phyloP scores from a whole-genome alignment of 1,284 basidiomycete genomes.

The Naganishia cerealis region DNA sequence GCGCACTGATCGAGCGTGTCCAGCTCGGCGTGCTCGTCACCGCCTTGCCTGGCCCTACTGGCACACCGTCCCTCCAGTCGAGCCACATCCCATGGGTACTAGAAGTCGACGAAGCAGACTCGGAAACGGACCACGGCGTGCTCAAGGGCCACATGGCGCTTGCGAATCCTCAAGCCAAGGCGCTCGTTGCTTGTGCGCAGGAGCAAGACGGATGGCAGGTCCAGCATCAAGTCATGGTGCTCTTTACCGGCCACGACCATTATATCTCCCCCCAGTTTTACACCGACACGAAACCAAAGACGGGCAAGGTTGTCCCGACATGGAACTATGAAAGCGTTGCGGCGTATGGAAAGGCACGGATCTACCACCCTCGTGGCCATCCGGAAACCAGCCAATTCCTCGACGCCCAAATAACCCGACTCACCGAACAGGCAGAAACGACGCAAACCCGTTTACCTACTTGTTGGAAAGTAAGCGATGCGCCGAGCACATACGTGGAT shows the following conservation, averaged over 20 bases:
- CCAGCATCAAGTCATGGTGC: slow-evolving; percentile 47
- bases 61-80: slow-evolving; percentile 47
- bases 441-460: neutral
- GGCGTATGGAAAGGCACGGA: slow-evolving; percentile 47
- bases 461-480: slow-evolving; percentile 52
- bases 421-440: slow-evolving; percentile 38
- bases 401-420: slow-evolving; percentile 44
- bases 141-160: slow-evolving; percentile 52
- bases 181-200: slow-evolving; percentile 37
- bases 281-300: slow-evolving; percentile 47
- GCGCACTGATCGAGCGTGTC: slow-evolving; percentile 52
- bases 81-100: slow-evolving; percentile 57
- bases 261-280: slow-evolving; percentile 54
- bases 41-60: slow-evolving; percentile 39
- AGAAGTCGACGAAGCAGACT: slow-evolving; percentile 39
- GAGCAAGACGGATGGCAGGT: slow-evolving; percentile 29
- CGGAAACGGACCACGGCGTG: slow-evolving; percentile 25
- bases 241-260: slow-evolving; percentile 49
- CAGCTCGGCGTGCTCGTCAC: slow-evolving; percentile 56
- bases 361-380: slow-evolving; percentile 38
- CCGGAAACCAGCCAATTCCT: slow-evolving; percentile 40
- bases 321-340: slow-evolving; percentile 54
- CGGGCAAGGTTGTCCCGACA: slow-evolving; percentile 53
- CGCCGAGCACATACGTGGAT: slow-evolving; percentile 52
- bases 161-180: slow-evolving; percentile 51